phyloP scores from a whole-genome alignment of 768 basidiomycete genomes.

The Flagelloscypha sp. region DNA sequence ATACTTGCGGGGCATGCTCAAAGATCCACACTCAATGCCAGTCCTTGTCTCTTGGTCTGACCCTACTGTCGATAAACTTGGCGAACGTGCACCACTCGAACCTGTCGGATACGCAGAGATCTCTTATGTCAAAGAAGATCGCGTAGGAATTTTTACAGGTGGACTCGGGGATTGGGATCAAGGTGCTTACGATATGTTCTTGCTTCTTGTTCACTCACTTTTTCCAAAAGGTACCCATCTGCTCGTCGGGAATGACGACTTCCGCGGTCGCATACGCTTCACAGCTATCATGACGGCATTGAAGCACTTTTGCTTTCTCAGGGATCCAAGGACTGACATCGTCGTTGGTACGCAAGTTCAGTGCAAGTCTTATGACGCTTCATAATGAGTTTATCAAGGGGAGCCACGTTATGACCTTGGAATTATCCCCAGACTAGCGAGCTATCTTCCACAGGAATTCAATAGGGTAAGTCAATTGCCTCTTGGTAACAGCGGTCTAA shows the following conservation, averaged over 20 bases:
- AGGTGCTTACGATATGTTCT: constrained; percentile 18
- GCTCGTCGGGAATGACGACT: constrained; percentile 39
- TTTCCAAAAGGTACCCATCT: constrained; percentile 34
- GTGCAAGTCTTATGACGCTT: no score
- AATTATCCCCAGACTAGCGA: no score
- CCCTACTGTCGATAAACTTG: no score
- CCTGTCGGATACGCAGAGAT: constrained; percentile 37
- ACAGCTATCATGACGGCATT: constrained; percentile 29
- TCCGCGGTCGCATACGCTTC: constrained; percentile 30
- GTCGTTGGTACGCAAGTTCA: no score
- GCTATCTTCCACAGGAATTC: no score
- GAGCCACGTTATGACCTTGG: no score
- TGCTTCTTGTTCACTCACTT: constrained; percentile 14
- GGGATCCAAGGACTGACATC: constrained; percentile 31
- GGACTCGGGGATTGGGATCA: constrained; percentile 9
- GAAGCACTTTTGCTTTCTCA: constrained; percentile 35
- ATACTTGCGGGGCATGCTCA: constrained; percentile 27
- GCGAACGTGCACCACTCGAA: constrained; percentile 28
- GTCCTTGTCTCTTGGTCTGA: constrained; percentile 42
- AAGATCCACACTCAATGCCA: constrained; percentile 30
- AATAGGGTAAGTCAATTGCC: no score
- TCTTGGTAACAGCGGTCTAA: no score
- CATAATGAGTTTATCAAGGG: no score
- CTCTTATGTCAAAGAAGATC: constrained; percentile 37
- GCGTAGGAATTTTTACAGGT: constrained; percentile 15